phyloP scores from a whole-genome alignment of 371 early-diverging fungal species.

The Mortierella sp. region DNA sequence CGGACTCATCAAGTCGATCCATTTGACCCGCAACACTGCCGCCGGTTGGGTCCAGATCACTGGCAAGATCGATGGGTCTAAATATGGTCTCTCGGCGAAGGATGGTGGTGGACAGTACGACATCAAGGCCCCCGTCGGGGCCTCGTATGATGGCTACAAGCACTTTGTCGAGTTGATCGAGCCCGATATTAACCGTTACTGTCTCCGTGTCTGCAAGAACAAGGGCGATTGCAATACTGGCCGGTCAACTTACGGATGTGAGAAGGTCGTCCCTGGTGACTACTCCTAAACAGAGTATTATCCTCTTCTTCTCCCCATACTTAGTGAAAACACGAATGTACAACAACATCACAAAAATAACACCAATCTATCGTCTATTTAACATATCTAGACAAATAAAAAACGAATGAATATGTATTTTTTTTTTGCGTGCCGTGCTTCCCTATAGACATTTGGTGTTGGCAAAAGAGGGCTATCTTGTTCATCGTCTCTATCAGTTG shows the following conservation, averaged over 20 bases:
- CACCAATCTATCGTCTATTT: no score
- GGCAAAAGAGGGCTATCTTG: no score
- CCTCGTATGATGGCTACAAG: conserved; percentile 52
- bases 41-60: conserved; percentile 57
- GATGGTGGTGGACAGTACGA: conserved; percentile 66
- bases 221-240: conserved; percentile 62
- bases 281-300: conserved; percentile 56
- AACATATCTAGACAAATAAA: no score
- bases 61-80: conserved; percentile 47
- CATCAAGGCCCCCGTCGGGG: conserved; percentile 41
- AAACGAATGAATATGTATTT: no score
- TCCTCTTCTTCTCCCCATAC: no score
- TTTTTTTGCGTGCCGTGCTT: no score
- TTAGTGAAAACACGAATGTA: no score
- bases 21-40: conserved; percentile 36
- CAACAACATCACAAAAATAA: no score
- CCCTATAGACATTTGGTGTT: no score
- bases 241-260: conserved; percentile 66
- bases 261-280: conserved; percentile 64
- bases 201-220: conserved; percentile 67
- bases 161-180: conserved; percentile 61
- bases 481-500: not conserved
- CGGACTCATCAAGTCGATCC: conserved; percentile 52
- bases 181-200: conserved; percentile 55
- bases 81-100: conserved; percentile 27